phyloP scores from a whole-genome alignment of 495 filamentous ascomycete species.

The Peziza echinospora region DNA sequence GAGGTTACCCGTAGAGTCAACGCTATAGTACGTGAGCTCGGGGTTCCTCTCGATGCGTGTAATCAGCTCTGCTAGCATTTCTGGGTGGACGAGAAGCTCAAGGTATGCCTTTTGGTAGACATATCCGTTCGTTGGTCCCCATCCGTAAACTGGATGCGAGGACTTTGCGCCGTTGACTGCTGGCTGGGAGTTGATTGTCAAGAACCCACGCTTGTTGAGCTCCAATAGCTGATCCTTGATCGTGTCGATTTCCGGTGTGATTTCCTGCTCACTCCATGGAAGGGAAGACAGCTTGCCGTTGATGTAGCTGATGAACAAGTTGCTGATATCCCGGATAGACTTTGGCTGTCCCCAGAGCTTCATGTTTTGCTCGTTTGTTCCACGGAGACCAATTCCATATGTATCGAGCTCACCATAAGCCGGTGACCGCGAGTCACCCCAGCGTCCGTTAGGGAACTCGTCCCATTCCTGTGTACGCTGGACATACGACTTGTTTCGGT shows the following conservation, averaged over 20 bases:
- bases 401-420: constrained; percentile 93
- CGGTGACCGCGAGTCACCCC: constrained; percentile 92
- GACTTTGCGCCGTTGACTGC: constrained; percentile 85
- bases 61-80: constrained; percentile 56
- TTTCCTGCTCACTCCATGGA: constrained; percentile 84
- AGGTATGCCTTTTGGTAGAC: constrained; percentile 98
- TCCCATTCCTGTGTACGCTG: constrained; percentile 96
- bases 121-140: constrained; percentile 86
- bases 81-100: constrained; percentile 66
- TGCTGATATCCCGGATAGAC: constrained; percentile 54
- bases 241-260: constrained; percentile 54
- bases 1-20: constrained; percentile 57
- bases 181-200: constrained; percentile 97
- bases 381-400: constrained; percentile 85
- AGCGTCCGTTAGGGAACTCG: constrained; percentile 96
- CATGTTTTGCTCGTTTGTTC: constrained; percentile 91
- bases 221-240: constrained; percentile 56
- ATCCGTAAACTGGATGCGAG: constrained; percentile 66
- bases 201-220: constrained; percentile 64
- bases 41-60: constrained; percentile 54
- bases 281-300: constrained; percentile 56
- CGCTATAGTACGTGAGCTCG: constrained; percentile 80
- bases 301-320: constrained; percentile 68
- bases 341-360: constrained; percentile 83
- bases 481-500: constrained; percentile 87